phyloP scores from a whole-genome alignment of 2,329 filamentous ascomycete genomes.

The Monosporascus cannonballus region DNA sequence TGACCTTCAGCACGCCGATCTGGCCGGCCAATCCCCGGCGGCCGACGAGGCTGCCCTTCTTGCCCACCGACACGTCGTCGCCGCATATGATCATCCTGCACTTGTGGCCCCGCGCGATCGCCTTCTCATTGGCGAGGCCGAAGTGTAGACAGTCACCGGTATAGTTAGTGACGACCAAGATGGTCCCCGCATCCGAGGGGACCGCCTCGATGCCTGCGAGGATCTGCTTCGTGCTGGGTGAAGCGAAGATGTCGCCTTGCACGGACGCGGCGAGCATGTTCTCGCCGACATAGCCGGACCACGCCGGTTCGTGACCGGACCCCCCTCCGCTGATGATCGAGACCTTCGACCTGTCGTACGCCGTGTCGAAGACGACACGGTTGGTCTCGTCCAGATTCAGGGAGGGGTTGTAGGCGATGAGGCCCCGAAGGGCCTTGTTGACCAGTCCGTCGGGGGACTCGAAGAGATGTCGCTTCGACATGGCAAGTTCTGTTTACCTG shows the following conservation, averaged over 20 bases:
- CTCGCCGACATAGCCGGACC: slow-evolving; percentile 56
- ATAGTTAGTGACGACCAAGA: slow-evolving; percentile 60
- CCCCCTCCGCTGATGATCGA: slow-evolving; percentile 49
- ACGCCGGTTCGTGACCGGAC: slow-evolving; percentile 56
- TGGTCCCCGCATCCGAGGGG: slow-evolving; percentile 48
- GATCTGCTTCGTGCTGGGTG: slow-evolving; percentile 58
- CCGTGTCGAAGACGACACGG: slow-evolving; percentile 44
- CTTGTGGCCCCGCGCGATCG: slow-evolving; percentile 45
- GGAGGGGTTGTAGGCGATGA: slow-evolving; percentile 47
- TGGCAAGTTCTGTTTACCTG: slow-evolving; percentile 15
- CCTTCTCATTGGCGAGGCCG: slow-evolving; percentile 53
- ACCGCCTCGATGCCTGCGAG: slow-evolving; percentile 50
- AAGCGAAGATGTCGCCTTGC: slow-evolving; percentile 58
- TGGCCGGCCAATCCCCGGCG: slow-evolving; percentile 57
- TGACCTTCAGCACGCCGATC: slow-evolving; percentile 52
- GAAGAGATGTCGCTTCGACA: slow-evolving; percentile 50
- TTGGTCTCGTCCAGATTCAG: slow-evolving; percentile 45
- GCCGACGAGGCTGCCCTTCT: slow-evolving; percentile 51
- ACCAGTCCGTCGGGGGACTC: slow-evolving; percentile 47
- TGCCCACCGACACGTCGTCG: slow-evolving; percentile 60
- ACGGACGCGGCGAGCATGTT: slow-evolving; percentile 58
- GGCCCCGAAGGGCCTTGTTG: slow-evolving; percentile 42
- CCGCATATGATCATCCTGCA: slow-evolving; percentile 55
- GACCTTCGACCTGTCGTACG: slow-evolving; percentile 37
- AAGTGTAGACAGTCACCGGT: slow-evolving; percentile 60